Percentiles rank a stretch among this genome's conserved stretches.
Conservation (phyloP, 2,329 filamentous ascomycete species). For the Hirsutella thompsonii region DNA sequence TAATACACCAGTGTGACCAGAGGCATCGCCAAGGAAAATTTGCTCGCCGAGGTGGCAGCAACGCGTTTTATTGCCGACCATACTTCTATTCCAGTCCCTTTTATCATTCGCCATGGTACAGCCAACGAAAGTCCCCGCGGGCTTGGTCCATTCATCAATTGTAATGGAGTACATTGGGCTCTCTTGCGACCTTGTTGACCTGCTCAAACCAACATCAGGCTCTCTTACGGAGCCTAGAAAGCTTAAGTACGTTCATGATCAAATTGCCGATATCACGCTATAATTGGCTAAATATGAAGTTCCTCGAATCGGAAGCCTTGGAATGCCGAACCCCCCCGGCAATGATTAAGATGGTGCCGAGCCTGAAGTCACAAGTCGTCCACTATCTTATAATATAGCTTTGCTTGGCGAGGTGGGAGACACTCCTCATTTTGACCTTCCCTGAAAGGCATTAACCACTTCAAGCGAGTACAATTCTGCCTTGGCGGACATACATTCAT, state of each 20-base stretch:
- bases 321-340: constrained; percentile 5
- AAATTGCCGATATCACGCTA: constrained; percentile 28
- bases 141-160: constrained; percentile 6
- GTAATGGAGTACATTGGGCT: constrained; percentile 9
- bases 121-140: constrained; percentile 5
- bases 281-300: constrained; percentile 22
- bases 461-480: constrained; percentile 17
- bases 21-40: constrained; percentile 6
- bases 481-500: constrained; percentile 25
- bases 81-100: constrained; percentile 4
- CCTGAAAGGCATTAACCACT: not conserved
- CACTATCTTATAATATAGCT: not conserved
- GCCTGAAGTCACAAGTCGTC: not conserved
- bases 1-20: constrained; percentile 1
- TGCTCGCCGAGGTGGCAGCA: constrained; percentile 5
- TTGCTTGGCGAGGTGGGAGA: constrained; percentile 1
- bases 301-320: constrained; percentile 23
- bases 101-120: constrained; percentile 6
- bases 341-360: constrained; percentile 6
- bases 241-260: constrained; percentile 20
- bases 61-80: constrained; percentile 5
- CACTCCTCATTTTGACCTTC: not conserved
- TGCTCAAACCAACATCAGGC: constrained; percentile 13
- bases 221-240: constrained; percentile 15
- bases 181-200: constrained; percentile 13